Base-by-base conservation (phyloP, 352 stramenopile species). In the Phytophthora citricola region DNA sequence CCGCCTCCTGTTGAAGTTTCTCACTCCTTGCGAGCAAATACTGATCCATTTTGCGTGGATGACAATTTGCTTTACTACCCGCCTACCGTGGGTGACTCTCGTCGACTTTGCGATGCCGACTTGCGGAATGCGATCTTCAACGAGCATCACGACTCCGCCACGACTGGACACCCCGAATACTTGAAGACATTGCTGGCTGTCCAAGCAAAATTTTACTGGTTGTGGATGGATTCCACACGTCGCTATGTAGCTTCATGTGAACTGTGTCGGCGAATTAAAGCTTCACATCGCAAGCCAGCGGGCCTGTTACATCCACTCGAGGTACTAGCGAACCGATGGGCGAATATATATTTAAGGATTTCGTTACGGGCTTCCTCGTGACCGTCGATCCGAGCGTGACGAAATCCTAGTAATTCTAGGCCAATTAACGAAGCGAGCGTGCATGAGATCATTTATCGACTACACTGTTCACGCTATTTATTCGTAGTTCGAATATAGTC, bases 391-490 rank as follows among this genome's bases (percentile, higher is more conserved):
- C 10, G 29, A 10, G 5, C 10, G 29, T 34, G 29, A 34, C 2
- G 29, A 5, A 1, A 34, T 34, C 7, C 8, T 34, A 7, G 29
- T 34, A 10, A 10, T 34, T 10, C 5, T 34, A 2, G 29, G 10
- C 29, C 29, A 7, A 1, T 10, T 34, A 7, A 34, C 29, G 1
- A 34, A 34, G 7, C 29, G 29, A 2, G 29, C 29, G 7, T 20
- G 17, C 17, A 20, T 20, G 17, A 20, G 17, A 20, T 20, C 17
- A 20, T 20, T 20, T 20, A 20, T 20, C 17, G 17, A 20, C 17
- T 93, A 89, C 24, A 26, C 1, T 4, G 24, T 26, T 26, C 24
- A 26, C 24, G 24, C 24, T 26, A 26, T 2, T 26, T 26, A 20
- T 0, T 20, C 24, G 4, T 26, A 26, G 17, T 20, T 20, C 17